Evolutionary conservation across 2,329 filamentous ascomycete genomes (phyloP).

Genomic region (Neopestalotiopsis clavispora): DNA sequence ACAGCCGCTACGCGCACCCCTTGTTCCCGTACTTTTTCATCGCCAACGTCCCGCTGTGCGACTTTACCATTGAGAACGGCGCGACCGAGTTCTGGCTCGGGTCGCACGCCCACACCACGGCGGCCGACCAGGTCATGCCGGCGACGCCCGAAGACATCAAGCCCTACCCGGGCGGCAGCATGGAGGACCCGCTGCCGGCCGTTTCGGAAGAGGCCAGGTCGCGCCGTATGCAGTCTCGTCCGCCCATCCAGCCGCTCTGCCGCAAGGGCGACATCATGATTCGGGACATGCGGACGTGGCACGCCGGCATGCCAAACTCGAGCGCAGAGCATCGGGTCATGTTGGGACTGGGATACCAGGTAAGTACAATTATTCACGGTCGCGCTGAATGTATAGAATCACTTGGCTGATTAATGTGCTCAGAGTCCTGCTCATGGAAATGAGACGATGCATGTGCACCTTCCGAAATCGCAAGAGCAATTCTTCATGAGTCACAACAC

Average conservation of each 20-base stretch:
- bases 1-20: slow-evolving; percentile 41
- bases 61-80: slow-evolving; percentile 39
- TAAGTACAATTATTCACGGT: slow-evolving; percentile 3
- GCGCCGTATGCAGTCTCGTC: slow-evolving; percentile 28
- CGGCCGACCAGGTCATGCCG: slow-evolving; percentile 36
- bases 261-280: slow-evolving; percentile 35
- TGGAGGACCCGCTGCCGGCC: slow-evolving; percentile 21
- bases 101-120: slow-evolving; percentile 38
- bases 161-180: background rate
- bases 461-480: background rate
- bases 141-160: slow-evolving; percentile 19
- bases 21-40: slow-evolving; percentile 42
- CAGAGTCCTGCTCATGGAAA: slow-evolving; percentile 1
- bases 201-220: slow-evolving; percentile 24
- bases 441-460: slow-evolving; percentile 2
- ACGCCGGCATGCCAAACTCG: slow-evolving; percentile 38
- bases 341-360: slow-evolving; percentile 33
- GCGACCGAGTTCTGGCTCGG: slow-evolving; percentile 47
- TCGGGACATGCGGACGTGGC: slow-evolving; percentile 36
- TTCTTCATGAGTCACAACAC: background rate
- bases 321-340: slow-evolving; percentile 32
- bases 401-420: background rate
- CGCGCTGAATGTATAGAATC: background rate
- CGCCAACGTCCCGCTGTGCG: slow-evolving; percentile 43
- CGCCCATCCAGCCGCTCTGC: slow-evolving; percentile 31